These are phyloP conservation scores for Vigna hirtella DNA, from an alignment of 306 rosid species.

Conservation along the genomic window DNA sequence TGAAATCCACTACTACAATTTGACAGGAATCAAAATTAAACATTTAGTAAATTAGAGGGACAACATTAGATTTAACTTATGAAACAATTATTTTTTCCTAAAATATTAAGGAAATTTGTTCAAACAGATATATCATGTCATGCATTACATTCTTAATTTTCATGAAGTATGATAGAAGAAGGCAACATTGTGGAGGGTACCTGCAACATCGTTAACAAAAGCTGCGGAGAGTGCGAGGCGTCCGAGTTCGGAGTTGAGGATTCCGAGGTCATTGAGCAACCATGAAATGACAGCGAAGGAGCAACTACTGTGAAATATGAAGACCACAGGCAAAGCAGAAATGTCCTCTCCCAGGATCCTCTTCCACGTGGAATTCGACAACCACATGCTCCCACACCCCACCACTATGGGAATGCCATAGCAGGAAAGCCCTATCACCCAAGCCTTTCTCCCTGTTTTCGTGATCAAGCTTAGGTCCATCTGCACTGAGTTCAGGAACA, in stretches of 20 bases:
- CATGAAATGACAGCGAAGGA: conserved; percentile 46
- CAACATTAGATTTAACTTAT: too few species aligned
- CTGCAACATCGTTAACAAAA: conserved; percentile 19
- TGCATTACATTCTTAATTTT: too few species aligned
- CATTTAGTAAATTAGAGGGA: too few species aligned
- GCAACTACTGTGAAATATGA: conserved; percentile 35
- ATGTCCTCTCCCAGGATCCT: accelerated
- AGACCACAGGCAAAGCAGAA: neutral
- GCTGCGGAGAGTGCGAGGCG: conserved; percentile 48
- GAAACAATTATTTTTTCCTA: too few species aligned
- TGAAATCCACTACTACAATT: too few species aligned
- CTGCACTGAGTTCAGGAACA: conserved; percentile 51
- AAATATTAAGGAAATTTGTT: too few species aligned
- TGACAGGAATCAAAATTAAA: too few species aligned
- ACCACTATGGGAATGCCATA: neutral
- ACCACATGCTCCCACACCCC: accelerated
- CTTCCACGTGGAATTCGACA: accelerated
- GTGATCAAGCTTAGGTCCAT: conserved; percentile 55
- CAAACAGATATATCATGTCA: too few species aligned
- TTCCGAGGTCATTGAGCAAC: conserved; percentile 42
- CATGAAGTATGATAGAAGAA: too few species aligned
- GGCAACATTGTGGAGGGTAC: neutral
- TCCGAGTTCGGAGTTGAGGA: conserved; percentile 53
- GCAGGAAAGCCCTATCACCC: conserved; percentile 39
- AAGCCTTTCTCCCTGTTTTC: conserved; percentile 51